These are phyloP conservation scores for Straminergon stramineum DNA, from an alignment of 225 moss, liverwort and hornwort genomes.

Conservation along the genomic window DNA sequence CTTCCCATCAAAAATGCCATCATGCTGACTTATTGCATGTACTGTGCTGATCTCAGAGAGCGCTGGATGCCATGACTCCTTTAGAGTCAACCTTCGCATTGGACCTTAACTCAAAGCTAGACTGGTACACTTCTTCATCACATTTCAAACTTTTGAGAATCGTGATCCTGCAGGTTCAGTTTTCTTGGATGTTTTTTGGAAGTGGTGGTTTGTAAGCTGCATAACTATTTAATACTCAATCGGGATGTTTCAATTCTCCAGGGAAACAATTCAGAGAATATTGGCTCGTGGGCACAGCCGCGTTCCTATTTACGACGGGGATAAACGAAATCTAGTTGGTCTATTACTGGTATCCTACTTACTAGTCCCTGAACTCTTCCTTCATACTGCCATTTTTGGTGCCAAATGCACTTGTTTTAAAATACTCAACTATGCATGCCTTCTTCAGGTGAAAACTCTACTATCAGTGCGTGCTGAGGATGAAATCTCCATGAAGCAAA, in stretches of 20 bases:
- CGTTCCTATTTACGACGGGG: constrained; percentile 73
- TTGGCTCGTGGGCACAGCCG: constrained; percentile 94
- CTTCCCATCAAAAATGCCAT: neutral
- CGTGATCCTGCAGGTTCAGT: neutral
- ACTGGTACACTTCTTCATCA: constrained; percentile 27
- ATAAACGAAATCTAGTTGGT: constrained; percentile 68
- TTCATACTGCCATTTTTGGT: neutral
- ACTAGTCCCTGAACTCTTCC: neutral
- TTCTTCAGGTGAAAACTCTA: constrained; percentile 66
- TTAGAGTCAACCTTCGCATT: constrained; percentile 68
- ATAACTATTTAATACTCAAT: neutral
- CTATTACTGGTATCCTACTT: constrained; percentile 59
- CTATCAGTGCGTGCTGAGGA: constrained; percentile 67
- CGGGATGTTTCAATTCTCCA: constrained; percentile 13
- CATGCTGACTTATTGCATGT: neutral
- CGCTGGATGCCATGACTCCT: constrained; percentile 87
- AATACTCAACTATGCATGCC: neutral
- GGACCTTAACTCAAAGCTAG: constrained; percentile 68
- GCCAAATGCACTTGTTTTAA: neutral
- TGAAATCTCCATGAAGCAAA: constrained; percentile 38
- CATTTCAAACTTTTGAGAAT: neutral
- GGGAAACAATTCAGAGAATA: constrained; percentile 20
- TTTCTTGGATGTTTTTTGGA: neutral
- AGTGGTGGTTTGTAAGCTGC: neutral
- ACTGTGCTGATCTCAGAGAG: constrained; percentile 30